phyloP scores from a whole-genome alignment of 2,329 filamentous ascomycete genomes.

The Fusarium chuoi region DNA sequence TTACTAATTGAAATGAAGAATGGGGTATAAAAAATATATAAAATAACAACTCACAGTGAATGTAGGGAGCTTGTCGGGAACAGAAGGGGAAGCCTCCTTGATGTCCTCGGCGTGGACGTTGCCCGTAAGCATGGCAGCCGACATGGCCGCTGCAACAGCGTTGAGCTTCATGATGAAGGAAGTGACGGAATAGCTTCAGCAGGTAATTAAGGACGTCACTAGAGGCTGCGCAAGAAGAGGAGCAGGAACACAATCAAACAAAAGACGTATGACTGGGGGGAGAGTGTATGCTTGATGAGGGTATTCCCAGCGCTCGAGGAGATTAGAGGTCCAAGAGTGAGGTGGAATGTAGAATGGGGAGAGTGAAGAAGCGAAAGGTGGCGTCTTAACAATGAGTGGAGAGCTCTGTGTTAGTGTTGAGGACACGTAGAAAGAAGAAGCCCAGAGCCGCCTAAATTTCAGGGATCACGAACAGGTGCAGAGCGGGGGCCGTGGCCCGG shows the following conservation, averaged over 20 bases:
- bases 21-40: background rate
- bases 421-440: conserved; percentile 50
- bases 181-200: conserved; percentile 59
- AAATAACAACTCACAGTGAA: conserved; percentile 80
- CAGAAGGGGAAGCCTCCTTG: conserved; percentile 58
- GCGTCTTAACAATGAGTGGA: conserved; percentile 44
- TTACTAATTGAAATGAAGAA: background rate
- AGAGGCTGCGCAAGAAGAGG: conserved; percentile 33
- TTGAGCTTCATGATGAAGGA: conserved; percentile 81
- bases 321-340: conserved; percentile 43
- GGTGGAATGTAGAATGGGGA: conserved; percentile 41
- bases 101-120: conserved; percentile 75
- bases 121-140: conserved; percentile 77
- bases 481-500: conserved; percentile 29
- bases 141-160: conserved; percentile 78
- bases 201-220: conserved; percentile 31
- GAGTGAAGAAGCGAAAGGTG: conserved; percentile 36
- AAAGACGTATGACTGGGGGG: conserved; percentile 4
- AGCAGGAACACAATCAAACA: conserved; percentile 11
- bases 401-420: conserved; percentile 45
- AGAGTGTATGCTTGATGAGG: conserved; percentile 6
- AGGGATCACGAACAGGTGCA: conserved; percentile 41
- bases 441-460: conserved; percentile 40
- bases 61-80: conserved; percentile 73
- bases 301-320: conserved; percentile 46